Evolutionary conservation across 2,329 filamentous ascomycete species (phyloP), one percentile per base, ranked within the genome.

Genomic region (Colletotrichum tropicale): DNA sequence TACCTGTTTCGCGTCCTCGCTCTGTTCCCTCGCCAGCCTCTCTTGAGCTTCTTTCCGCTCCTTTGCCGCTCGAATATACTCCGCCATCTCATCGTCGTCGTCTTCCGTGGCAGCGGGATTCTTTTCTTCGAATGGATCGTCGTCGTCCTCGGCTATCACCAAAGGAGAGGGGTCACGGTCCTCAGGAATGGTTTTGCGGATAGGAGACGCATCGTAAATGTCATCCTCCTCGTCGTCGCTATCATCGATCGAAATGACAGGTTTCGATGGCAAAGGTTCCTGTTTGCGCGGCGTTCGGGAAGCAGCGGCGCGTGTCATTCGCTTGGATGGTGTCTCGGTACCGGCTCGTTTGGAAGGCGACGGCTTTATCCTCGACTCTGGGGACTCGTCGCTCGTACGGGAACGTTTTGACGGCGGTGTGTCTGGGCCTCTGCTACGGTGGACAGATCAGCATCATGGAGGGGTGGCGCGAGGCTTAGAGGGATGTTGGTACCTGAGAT

Each of bases 11-110:
- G 52, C 69, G 75, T 68, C 12, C 84, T 79, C 76, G 65, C 75
- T 66, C 9, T 84, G 79, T 75, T 84, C 83, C 77, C 84, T 80
- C 65, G 88, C 89, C 58, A 82, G 84, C 76, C 34, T 64, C 61
- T 84, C 83, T 78, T 84, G 80, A 64, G 88, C 89, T 58, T 82
- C 84, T 76, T 75, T 66, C 9, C 84, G 55, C 8, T 84, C 83
- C 77, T 84, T 80, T 65, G 88, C 89, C 58, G 82, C 84, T 75
- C 83, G 82, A 32, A 90, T 82, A 77, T 89, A 91, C 66, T 86
- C 84, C 48, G 82, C 84, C 21, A 88, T 87, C 10, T 87, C 86
- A 60, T 89, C 85, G 21, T 87, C 60, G 13, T 64, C 61, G 32
- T 64, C 80, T 2, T 79, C 78, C 48, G 34, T 60, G 9, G 30